These are phyloP conservation scores for Obba rivulosa DNA, from an alignment of 768 basidiomycete species.

Conservation along the genomic window DNA sequence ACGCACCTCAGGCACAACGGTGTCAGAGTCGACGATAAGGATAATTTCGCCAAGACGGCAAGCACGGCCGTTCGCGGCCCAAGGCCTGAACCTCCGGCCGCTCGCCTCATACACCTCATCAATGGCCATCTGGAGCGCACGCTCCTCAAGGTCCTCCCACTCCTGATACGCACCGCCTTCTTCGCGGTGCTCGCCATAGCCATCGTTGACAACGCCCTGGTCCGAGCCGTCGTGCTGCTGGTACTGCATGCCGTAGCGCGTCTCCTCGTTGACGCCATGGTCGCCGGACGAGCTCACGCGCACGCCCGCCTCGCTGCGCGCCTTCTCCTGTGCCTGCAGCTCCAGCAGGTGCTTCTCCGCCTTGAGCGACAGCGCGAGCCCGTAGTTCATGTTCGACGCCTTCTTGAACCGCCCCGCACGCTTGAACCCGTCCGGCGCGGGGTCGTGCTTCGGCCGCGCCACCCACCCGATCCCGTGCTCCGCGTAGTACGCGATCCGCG, in stretches of 20 bases:
- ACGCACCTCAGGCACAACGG: slow-evolving; percentile 37
- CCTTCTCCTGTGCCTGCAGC: slow-evolving; percentile 21
- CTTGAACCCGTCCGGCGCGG: slow-evolving; percentile 35
- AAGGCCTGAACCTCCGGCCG: slow-evolving; percentile 24
- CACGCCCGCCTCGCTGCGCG: slow-evolving; percentile 8
- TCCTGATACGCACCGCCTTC: slow-evolving; percentile 17
- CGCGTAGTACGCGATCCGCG: slow-evolving; percentile 48
- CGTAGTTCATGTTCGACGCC: slow-evolving; percentile 48
- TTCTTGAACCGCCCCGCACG: slow-evolving; percentile 49
- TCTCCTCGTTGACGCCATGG: slow-evolving; percentile 24
- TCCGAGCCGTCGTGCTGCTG: slow-evolving; percentile 64
- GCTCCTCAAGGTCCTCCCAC: slow-evolving; percentile 41
- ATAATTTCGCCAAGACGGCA: slow-evolving; percentile 42
- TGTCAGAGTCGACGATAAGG: slow-evolving; percentile 47
- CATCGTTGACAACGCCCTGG: slow-evolving; percentile 29
- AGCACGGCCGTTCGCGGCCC: slow-evolving; percentile 32
- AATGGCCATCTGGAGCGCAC: slow-evolving; percentile 44
- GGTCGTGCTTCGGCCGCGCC: slow-evolving; percentile 49
- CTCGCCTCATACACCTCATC: slow-evolving; percentile 42
- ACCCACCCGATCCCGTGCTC: slow-evolving; percentile 56
- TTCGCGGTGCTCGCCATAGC: slow-evolving; percentile 14
- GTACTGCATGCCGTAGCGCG: slow-evolving; percentile 59
- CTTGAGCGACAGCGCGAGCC: slow-evolving; percentile 26
- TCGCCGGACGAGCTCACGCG: slow-evolving; percentile 22
- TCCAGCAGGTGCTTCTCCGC: slow-evolving; percentile 29